Evolutionary conservation across 2,329 filamentous ascomycete species (phyloP), one percentile per base, ranked within the genome.

Genomic region (Verticillium nonalfalfae): DNA sequence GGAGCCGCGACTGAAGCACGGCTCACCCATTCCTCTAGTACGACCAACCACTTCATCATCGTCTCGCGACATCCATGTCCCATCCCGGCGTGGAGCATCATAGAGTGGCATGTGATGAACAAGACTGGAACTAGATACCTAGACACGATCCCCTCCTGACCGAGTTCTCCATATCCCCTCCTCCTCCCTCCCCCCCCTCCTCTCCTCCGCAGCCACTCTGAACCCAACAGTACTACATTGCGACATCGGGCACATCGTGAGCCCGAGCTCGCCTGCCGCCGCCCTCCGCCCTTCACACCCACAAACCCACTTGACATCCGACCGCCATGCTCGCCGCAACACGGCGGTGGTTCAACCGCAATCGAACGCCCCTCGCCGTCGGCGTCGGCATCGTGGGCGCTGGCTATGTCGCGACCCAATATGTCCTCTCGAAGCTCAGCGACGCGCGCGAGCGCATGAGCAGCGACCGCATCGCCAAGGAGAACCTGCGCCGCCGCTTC

Each of bases 361-460:
- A 99, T 80, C 87, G 92, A 75, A 95, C 90, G 71, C 91, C 90
- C 71, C 85, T 99, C 73, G 91, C 93, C 73, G 85, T 99, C 72
- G 93, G 93, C 66, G 87, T 91, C 62, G 93, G 93, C 66, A 85
- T 98, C 67, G 79, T 97, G 66, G 93, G 94, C 67, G 91, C 90
- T 59, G 93, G 93, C 67, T 99, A 99, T 77, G 79, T 97, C 63
- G 93, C 90, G 61, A 92, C 91, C 45, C 93, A 97, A 76, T 99
- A 97, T 88, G 86, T 97, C 67, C 76, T 97, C 71, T 85, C 85
- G 70, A 98, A 97, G 83, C 88, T 98, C 71, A 90, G 90, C 67
- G 93, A 98, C 76, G 93, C 94, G 69, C 88, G 93, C 67, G 93
- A 97, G 83, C 93, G 94, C 74, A 96, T 97, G 91, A 93, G 90